Percentiles rank a stretch among this genome's conserved stretches.
These are phyloP conservation scores for Miscanthus lutarioriparius DNA, from an alignment of 176 grass and related monocot genomes.

Conservation along the genomic window DNA sequence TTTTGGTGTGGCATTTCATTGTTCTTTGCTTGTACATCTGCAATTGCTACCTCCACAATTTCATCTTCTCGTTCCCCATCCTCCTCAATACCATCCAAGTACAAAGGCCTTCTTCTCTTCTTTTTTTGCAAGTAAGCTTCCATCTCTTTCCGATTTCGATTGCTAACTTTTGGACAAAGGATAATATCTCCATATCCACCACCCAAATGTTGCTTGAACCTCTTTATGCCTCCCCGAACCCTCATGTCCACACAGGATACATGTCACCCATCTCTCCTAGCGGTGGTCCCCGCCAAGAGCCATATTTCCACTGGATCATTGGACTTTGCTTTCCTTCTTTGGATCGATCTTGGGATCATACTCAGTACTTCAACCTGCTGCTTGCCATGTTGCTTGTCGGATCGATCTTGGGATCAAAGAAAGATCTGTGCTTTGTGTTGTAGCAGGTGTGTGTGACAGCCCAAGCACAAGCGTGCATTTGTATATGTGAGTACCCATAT, in stretches of 20 bases:
- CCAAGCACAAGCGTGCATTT: no score
- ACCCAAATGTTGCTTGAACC: neutral
- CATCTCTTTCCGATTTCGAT: neutral
- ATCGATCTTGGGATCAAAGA: no score
- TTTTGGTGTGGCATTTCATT: no score
- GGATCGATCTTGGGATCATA: neutral
- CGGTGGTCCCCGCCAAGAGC: neutral
- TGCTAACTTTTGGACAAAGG: neutral
- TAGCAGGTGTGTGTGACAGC: no score
- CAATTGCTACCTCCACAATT: neutral
- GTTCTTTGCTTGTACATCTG: neutral
- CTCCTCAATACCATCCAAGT: neutral
- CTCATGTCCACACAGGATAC: neutral
- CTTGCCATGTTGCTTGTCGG: no score
- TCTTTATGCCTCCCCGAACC: neutral
- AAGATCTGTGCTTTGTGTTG: no score
- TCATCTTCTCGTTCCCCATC: neutral
- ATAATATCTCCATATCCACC: neutral
- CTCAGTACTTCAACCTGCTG: no score
- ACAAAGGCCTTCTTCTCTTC: neutral
- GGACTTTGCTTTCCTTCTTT: neutral
- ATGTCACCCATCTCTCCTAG: neutral
- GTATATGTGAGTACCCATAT: no score
- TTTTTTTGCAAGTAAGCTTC: neutral
- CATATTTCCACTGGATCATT: slow-evolving; percentile 4